These are phyloP conservation scores for Pseudocercospora musae DNA, from an alignment of 2,329 filamentous ascomycete genomes.

Conservation along the genomic window DNA sequence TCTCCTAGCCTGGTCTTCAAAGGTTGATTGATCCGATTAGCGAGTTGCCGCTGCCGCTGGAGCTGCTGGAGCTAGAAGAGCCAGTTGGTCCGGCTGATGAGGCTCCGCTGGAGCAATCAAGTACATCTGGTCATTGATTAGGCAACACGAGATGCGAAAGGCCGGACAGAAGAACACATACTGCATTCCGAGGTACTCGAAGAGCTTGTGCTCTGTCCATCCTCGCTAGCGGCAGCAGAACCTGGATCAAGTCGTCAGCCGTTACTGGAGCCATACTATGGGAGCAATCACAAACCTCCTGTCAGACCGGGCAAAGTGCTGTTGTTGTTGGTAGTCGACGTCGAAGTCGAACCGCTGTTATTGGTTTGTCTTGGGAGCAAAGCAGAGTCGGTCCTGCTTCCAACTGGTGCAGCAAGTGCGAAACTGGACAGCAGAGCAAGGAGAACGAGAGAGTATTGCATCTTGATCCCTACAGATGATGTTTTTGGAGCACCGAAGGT, in stretches of 20 bases:
- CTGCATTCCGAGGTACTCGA: neutral
- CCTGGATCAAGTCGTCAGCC: neutral
- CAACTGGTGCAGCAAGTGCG: neutral
- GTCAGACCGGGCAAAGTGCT: neutral
- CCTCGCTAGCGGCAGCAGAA: neutral
- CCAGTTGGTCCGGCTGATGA: neutral
- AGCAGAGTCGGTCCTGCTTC: neutral
- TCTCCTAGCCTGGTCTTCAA: neutral
- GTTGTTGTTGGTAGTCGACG: neutral
- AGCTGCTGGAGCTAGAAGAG: constrained; percentile 3
- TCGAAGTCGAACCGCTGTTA: neutral
- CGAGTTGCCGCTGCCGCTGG: neutral
- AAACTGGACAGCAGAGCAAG: neutral
- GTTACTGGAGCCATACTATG: neutral
- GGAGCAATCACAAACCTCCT: neutral
- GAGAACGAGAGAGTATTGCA: neutral
- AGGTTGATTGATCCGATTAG: neutral
- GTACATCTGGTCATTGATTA: neutral
- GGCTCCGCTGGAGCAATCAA: neutral
- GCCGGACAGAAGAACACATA: neutral
- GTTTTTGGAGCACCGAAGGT: neutral
- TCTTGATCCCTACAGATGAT: neutral
- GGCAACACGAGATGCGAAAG: neutral
- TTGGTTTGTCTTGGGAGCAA: neutral
- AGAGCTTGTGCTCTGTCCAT: constrained; percentile 2